Base-by-base conservation (phyloP, 805 yeast species). In the Clavispora carvajalis region DNA sequence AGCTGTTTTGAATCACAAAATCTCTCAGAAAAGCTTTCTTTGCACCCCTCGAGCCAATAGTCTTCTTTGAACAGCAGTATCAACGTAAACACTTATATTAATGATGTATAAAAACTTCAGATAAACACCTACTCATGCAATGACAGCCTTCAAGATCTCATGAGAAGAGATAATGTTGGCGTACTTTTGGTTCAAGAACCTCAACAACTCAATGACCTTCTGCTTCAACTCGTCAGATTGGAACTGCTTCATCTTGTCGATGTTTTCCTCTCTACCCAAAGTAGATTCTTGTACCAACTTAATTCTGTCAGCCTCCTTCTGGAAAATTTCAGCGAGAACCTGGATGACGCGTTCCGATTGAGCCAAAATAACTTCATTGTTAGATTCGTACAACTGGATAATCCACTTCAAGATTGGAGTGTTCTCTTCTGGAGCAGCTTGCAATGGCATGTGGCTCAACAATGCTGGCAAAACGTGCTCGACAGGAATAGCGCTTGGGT, bases 371-470 rank as follows among this genome's bases (percentile, higher is more conserved):
- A 76, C 59, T 33, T 73, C 72, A 60, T 82, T 74, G 50, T 78
- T 76, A 43, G 74, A 62, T 58, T 79, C 81, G 71, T 84, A 86
- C 52, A 91, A 73, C 55, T 77, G 74, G 58, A 85, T 69, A 41
- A 93, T 73, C 49, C 90, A 71, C 54, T 84, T 80, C 64, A 88
- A 85, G 48, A 93, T 83, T 39, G 98, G 97, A 22, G 81, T 77
- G 67, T 93, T 88, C 67, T 93, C 99, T 69, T 91, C 98, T 48
- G 76, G 83, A 2, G 90, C 97, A 39, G 89, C 80, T 58, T 80
- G 77, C 58, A 93, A 76, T 38, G 99, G 99, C 57, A 93, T 74
- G 55, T 85, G 91, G 37, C 73, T 67, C 46, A 90, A 68, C 55
- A 93, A 71, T 37, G 95, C 95, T 17, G 85, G 69, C 33, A 91